Percentiles rank a stretch among this genome's conserved stretches.
Conservation (phyloP, 805 yeast species). For the Torulaspora microellipsoides region DNA sequence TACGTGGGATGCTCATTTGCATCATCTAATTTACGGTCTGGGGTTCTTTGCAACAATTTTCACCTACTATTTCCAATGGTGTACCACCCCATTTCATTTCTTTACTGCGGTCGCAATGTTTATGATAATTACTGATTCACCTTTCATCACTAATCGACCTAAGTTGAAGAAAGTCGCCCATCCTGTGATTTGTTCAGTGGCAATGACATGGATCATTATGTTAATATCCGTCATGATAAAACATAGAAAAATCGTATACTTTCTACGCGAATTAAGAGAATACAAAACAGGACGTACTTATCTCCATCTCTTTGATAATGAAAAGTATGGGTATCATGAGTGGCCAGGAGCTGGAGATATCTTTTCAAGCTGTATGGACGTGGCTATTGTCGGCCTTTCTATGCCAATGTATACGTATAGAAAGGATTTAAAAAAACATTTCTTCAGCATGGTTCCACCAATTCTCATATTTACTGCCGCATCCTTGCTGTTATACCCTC, state of each 20-base stretch:
- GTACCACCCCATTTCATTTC: conserved; percentile 59
- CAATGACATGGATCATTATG: conserved; percentile 56
- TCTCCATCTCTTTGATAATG: conserved; percentile 47
- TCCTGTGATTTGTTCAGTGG: conserved; percentile 67
- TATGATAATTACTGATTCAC: conserved; percentile 40
- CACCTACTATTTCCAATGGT: conserved; percentile 32
- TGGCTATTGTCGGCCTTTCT: conserved; percentile 69
- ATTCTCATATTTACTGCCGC: conserved; percentile 50
- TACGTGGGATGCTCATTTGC: conserved; percentile 22
- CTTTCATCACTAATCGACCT: conserved; percentile 44
- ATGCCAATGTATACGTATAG: conserved; percentile 76
- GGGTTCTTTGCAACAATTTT: conserved; percentile 21
- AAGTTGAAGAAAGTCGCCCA: conserved; percentile 52
- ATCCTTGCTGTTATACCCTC: conserved; percentile 66
- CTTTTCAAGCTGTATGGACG: conserved; percentile 64
- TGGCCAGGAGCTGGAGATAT: conserved; percentile 85
- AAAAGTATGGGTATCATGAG: conserved; percentile 23
- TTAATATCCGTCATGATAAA: conserved; percentile 56
- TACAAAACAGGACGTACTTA: conserved; percentile 71
- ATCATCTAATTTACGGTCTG: conserved; percentile 18
- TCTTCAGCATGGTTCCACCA: conserved; percentile 56
- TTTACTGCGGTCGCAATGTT: conserved; percentile 56
- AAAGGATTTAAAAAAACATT: conserved; percentile 55
- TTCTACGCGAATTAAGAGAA: conserved; percentile 45
- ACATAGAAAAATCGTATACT: conserved; percentile 36